Evolutionary conservation across 495 filamentous ascomycete species (phyloP).

Genomic region (Ramalina intermedia): DNA sequence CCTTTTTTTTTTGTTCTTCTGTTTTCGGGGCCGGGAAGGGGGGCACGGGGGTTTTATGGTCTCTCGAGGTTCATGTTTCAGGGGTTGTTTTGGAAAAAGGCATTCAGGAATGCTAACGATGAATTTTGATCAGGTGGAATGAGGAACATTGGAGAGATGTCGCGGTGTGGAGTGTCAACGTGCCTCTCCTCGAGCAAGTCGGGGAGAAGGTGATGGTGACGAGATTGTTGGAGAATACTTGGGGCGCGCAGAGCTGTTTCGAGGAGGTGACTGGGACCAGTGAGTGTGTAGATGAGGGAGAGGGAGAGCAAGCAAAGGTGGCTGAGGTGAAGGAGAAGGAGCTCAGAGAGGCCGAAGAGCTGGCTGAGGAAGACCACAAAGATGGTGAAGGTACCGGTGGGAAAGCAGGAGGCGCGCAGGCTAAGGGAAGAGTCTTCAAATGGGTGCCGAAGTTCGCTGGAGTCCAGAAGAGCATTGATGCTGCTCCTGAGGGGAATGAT

Average conservation of each 20-base stretch:
- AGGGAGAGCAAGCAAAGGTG: slow-evolving; percentile 34
- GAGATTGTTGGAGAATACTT: slow-evolving; percentile 73
- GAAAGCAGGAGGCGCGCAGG: slow-evolving; percentile 17
- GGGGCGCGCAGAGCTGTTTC: slow-evolving; percentile 73
- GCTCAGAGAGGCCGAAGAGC: slow-evolving; percentile 45
- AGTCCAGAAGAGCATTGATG: slow-evolving; percentile 71
- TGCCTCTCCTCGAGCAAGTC: slow-evolving; percentile 54
- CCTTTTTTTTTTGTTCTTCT: too few species aligned
- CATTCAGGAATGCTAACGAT: background rate
- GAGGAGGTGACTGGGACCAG: slow-evolving; percentile 36
- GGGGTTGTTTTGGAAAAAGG: too few species aligned
- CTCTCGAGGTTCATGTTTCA: background rate
- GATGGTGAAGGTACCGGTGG: slow-evolving; percentile 12
- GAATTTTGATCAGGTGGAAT: slow-evolving; percentile 13
- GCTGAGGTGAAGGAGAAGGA: slow-evolving; percentile 44
- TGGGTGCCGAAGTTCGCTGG: slow-evolving; percentile 83
- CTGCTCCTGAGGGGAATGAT: slow-evolving; percentile 72
- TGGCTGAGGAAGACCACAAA: slow-evolving; percentile 1
- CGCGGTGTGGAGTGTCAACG: slow-evolving; percentile 77
- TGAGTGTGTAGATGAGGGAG: slow-evolving; percentile 34
- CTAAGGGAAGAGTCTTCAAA: slow-evolving; percentile 77
- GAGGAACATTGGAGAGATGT: slow-evolving; percentile 30
- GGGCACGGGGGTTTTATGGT: too few species aligned
- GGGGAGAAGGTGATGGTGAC: slow-evolving; percentile 56
- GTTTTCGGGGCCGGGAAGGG: too few species aligned